Evolutionary conservation across 108 stramenopile species (phyloP).

Genomic region (Hondaea fermentalgiana): DNA sequence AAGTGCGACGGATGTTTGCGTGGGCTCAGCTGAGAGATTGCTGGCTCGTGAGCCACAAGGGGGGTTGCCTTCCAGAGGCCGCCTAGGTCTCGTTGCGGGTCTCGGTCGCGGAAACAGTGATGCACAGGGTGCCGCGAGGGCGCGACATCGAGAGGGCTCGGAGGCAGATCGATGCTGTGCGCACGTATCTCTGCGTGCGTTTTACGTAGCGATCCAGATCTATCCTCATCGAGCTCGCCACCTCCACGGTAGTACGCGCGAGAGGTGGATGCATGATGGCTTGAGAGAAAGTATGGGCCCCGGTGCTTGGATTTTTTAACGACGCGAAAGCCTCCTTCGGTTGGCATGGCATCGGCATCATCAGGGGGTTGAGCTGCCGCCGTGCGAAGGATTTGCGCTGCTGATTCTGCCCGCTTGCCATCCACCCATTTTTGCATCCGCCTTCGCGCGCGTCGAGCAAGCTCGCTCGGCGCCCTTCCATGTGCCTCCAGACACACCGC

Average conservation of each 20-base stretch:
- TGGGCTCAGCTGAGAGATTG: neutral
- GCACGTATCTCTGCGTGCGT: neutral
- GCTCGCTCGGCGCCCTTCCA: neutral
- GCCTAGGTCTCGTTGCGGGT: neutral
- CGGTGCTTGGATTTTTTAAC: neutral
- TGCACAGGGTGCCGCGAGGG: neutral
- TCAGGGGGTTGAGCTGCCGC: neutral
- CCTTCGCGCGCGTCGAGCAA: neutral
- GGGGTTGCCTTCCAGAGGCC: neutral
- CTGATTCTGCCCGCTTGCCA: neutral
- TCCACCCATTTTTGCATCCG: neutral
- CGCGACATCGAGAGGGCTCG: neutral
- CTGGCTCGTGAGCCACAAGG: neutral
- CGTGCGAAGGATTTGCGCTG: neutral
- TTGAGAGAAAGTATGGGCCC: neutral
- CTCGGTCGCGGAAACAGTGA: neutral
- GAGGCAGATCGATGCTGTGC: neutral
- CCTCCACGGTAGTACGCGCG: neutral
- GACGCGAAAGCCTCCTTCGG: neutral
- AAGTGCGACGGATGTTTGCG: neutral
- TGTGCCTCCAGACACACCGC: neutral
- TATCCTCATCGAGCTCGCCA: neutral
- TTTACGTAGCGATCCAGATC: neutral
- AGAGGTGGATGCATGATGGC: neutral
- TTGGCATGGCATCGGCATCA: neutral